Evolutionary conservation across 1,139 yeast genomes (phyloP).

Genomic region (Casaregolazyma suthepensis): DNA sequence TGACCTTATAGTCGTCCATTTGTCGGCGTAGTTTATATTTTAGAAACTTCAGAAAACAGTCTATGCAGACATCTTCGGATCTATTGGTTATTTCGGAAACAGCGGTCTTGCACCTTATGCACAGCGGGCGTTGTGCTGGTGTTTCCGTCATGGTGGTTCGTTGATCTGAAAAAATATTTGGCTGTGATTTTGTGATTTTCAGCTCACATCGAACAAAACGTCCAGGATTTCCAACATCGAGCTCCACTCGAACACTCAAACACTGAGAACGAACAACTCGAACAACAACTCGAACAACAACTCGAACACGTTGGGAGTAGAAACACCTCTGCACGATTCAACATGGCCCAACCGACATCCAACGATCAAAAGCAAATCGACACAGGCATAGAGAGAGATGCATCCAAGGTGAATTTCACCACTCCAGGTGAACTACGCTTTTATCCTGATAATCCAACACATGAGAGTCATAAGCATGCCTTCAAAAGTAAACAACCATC

Average conservation of each 20-base stretch:
- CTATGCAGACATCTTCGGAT: constrained; percentile 60
- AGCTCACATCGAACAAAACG: background rate
- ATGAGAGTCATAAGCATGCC: constrained; percentile 52
- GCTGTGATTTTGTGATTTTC: background rate
- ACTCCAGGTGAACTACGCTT: constrained; percentile 51
- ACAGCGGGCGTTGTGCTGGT: constrained; percentile 8
- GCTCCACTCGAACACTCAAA: background rate
- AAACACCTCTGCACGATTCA: too few species aligned
- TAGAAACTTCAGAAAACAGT: constrained; percentile 68
- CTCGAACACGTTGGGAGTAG: too few species aligned
- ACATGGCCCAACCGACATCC: background rate
- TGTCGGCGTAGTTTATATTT: constrained; percentile 75
- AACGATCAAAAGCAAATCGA: background rate
- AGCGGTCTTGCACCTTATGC: constrained; percentile 46
- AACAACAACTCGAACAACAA: too few species aligned
- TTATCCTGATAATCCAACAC: constrained; percentile 78
- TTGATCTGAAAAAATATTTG: background rate
- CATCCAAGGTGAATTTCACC: constrained; percentile 52
- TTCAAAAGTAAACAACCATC: constrained; percentile 70
- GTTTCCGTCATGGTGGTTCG: background rate
- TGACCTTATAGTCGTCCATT: constrained; percentile 71
- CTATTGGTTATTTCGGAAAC: constrained; percentile 50
- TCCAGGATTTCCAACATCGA: background rate
- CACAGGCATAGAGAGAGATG: constrained; percentile 31
- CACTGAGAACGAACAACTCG: too few species aligned